Base-by-base conservation (phyloP, 1,284 basidiomycete species). In the Bondarzewia mesenterica region DNA sequence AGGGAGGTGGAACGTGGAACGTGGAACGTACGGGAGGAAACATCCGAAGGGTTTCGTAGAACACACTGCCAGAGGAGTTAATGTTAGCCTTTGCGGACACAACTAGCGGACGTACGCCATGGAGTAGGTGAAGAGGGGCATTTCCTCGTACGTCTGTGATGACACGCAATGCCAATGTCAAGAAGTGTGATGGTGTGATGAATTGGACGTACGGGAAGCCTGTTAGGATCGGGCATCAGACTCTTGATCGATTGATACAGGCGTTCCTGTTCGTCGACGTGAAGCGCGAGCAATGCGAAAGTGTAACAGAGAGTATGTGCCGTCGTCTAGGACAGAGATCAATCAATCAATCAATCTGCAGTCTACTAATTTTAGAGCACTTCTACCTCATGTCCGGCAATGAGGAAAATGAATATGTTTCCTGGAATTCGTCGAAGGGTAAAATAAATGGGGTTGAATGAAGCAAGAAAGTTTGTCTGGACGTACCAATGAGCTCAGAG, bases 231-330 rank as follows among this genome's bases (percentile, higher is more conserved):
- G 5, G 69, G 61, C 36, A 75, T 57, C 3, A 77, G 56, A 1
- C 56, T 55, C 35, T 65, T 68, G 54, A 83, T 73, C 43, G 81
- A 73, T 36, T 78, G 57, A 54, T 73, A 75, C 7, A 85, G 60
- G 50, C 66, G 74, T 48, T 82, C 78, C 59, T 87, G 83, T 54
- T 77, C 73, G 0, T 82, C 75, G 2, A 72, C 79, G 57, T 85
- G 71, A 16, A 77, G 55, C 0, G 74, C 73, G 2, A 78, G 63
- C 29, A 71, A 60, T 8, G 71, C 80, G 47, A 85, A 71, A 2
- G 75, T 63, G 51, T 77, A 84, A 42, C 72, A 75, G 2, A 85
- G 60, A 0, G 80, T 78, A 57, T 79, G 72, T 0, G 74, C 74
- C 3, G 72, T 69, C 0, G 76, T 78, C 66, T 76, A 25, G 6